A percentile compares a stretch with the other conserved stretches of the same genome.
Conservation (phyloP, 23 red algal genomes). For the Gracilaria domingensis region DNA sequence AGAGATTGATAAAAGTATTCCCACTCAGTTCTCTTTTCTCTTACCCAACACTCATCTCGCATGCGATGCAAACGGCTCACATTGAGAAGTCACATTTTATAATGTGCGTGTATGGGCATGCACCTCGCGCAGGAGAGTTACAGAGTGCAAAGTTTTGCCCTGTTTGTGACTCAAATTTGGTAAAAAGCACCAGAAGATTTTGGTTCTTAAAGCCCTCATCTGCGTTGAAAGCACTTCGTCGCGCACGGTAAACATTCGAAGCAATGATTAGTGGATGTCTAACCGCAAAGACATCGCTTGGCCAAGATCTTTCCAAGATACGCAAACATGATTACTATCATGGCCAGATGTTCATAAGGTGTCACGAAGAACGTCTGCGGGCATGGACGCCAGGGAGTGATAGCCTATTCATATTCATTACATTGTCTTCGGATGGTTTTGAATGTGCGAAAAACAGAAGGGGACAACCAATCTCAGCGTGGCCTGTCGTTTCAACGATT, state of each 20-base stretch:
- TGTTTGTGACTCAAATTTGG: too few relatives aligned
- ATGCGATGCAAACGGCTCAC: too few relatives aligned
- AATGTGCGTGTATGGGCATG: too few relatives aligned
- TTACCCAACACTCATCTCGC: too few relatives aligned
- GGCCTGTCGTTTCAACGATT: neutral
- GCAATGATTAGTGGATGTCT: neutral
- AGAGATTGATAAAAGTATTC: too few relatives aligned
- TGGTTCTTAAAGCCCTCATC: conserved; percentile 6
- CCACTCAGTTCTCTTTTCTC: too few relatives aligned
- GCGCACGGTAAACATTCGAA: neutral
- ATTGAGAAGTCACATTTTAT: too few relatives aligned
- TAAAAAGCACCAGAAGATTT: neutral
- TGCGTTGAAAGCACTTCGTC: neutral
- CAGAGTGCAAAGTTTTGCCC: too few relatives aligned
- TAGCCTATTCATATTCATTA: neutral
- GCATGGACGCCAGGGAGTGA: neutral
- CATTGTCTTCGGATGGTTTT: conserved; percentile 1
- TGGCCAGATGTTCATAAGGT: neutral
- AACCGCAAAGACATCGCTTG: neutral
- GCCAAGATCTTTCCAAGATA: neutral
- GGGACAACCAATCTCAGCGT: neutral
- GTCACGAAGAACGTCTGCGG: neutral
- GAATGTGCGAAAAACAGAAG: neutral
- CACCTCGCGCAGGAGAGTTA: too few relatives aligned
- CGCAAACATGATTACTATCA: conserved; percentile 24